Conservation (phyloP, 306 rosid species). For the Vigna reflexopilosa region DNA sequence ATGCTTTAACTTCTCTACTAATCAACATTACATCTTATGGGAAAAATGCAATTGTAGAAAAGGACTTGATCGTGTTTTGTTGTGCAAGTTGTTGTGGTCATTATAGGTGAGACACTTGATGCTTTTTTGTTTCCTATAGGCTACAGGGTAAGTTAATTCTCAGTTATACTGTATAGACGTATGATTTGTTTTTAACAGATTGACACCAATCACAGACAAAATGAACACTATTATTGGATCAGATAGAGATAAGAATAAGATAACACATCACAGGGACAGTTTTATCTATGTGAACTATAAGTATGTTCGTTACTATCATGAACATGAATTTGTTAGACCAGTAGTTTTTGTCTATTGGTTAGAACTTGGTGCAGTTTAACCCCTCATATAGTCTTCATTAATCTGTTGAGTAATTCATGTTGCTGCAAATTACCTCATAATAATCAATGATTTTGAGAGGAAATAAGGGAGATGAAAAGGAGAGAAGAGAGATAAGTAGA, state of each 20-base stretch:
- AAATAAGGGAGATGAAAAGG: not conserved
- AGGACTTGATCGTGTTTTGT: constrained; percentile 29
- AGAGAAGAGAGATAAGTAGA: too few species aligned
- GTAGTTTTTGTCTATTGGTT: not conserved
- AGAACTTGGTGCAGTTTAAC: not conserved
- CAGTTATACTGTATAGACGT: not conserved
- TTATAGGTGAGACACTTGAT: constrained; percentile 29
- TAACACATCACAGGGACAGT: not conserved
- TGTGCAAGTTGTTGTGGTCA: constrained; percentile 8
- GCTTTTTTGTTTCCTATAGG: constrained; percentile 13
- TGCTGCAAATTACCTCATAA: not conserved
- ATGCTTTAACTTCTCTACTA: constrained; percentile 14
- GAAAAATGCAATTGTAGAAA: constrained; percentile 26
- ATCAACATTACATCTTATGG: constrained; percentile 25
- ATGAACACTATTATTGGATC: constrained; percentile 19
- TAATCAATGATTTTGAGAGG: too few species aligned
- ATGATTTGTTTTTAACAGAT: not conserved
- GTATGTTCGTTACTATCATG: not conserved
- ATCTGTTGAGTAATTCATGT: not conserved
- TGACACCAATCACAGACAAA: constrained; percentile 32
- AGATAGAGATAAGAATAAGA: constrained; percentile 42
- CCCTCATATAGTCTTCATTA: not conserved
- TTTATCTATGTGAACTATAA: not conserved
- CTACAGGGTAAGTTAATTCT: constrained; percentile 19
- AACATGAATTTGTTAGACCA: constrained; percentile 19